Conservation (phyloP, 306 rosid species). For the Begonia fuchsioides region DNA sequence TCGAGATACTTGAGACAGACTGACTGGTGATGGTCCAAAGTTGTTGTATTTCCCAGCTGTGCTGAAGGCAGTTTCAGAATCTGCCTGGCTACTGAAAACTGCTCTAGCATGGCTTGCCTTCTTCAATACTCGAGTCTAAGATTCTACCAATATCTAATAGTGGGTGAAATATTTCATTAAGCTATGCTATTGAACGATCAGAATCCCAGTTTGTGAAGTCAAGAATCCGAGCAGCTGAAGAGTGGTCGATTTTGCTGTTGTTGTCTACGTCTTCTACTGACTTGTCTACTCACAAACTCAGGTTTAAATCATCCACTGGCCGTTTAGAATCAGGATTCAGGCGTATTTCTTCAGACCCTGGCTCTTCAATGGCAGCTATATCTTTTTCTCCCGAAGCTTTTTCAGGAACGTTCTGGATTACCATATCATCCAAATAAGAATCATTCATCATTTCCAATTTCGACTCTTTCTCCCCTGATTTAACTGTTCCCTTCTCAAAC, state of each 20-base stretch:
- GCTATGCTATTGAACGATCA: constrained; percentile 40
- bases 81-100: constrained; percentile 40
- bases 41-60: constrained; percentile 70
- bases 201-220: constrained; percentile 44
- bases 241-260: constrained; percentile 12
- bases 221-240: constrained; percentile 54
- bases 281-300: constrained; percentile 16
- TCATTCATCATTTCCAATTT: constrained; percentile 25
- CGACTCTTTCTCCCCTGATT: constrained; percentile 11
- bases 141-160: constrained; percentile 42
- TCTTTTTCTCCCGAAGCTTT: constrained; percentile 14
- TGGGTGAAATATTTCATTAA: constrained; percentile 48
- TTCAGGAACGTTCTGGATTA: constrained; percentile 32
- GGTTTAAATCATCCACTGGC: constrained; percentile 8
- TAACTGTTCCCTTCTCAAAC: constrained; percentile 8
- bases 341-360: constrained; percentile 2
- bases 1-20: constrained; percentile 60
- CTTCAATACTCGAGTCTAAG: constrained; percentile 51
- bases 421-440: constrained; percentile 56
- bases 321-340: constrained; percentile 6
- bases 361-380: constrained; percentile 7
- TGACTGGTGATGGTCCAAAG: constrained; percentile 66
- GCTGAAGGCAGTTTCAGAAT: constrained; percentile 73
- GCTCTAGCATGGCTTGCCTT: constrained; percentile 52
- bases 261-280: constrained; percentile 13